Evolutionary conservation across 2,329 filamentous ascomycete species (phyloP), one percentile per base, ranked within the genome.

Genomic region (Paraphaeosphaeria minitans): DNA sequence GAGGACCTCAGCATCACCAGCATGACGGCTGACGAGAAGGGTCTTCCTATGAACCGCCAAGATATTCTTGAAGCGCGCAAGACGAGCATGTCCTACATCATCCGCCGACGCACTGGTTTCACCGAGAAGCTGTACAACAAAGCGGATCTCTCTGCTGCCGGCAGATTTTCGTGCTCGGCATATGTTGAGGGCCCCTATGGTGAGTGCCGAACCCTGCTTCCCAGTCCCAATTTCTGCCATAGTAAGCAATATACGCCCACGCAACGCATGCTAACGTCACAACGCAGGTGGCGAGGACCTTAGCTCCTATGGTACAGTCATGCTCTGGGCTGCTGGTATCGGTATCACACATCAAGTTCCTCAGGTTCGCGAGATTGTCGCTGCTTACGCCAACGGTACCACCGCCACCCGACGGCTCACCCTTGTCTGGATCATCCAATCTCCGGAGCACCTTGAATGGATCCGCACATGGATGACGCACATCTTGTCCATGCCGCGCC

Each of bases 291-390:
- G 92, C 72, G 90, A 97, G 77, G 88, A 87, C 60, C 88, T 98
- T 64, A 89, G 93, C 77, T 97, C 93, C 8, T 98, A 97, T 77
- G 94, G 95, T 41, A 95, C 96, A 45, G 88, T 89, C 46, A 86
- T 99, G 63, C 88, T 99, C 57, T 93, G 97, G 73, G 93, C 94
- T 13, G 93, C 93, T 57, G 92, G 94, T 57, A 93, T 95, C 5
- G 95, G 95, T 62, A 98, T 99, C 78, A 97, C 94, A 0, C 94
- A 98, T 76, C 93, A 96, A 75, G 86, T 98, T 31, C 91, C 93
- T 35, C 96, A 96, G 75, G 85, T 97, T 9, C 89, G 88, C 56
- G 89, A 95, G 58, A 77, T 83, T 19, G 80, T 83, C 43, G 75
- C 76, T 50, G 78, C 81, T 77, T 70, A 86, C 81, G 82, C 82